A percentile compares a stretch with the other conserved stretches of the same genome.
Conservation (phyloP, 2,329 filamentous ascomycete genomes). For the Trichoderma pleuroti region DNA sequence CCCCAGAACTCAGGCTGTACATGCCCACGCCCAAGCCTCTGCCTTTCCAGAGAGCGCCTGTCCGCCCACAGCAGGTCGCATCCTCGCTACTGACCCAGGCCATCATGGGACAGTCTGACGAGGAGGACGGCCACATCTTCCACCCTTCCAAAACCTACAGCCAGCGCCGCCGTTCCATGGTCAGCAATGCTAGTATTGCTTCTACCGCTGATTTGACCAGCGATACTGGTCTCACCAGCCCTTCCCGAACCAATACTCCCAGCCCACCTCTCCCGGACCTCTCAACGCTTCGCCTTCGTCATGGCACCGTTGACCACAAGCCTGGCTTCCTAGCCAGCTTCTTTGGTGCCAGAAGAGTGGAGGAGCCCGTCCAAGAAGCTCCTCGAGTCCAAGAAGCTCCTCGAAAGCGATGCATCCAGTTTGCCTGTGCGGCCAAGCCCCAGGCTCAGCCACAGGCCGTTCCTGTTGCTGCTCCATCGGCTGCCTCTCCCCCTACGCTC, state of each 20-base stretch:
- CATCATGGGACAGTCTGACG: slow-evolving; percentile 64
- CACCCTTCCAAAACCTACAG: slow-evolving; percentile 36
- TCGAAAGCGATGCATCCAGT: slow-evolving; percentile 87
- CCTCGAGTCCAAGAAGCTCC: slow-evolving; percentile 44
- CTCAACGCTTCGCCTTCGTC: slow-evolving; percentile 42
- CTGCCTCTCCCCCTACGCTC: slow-evolving; percentile 31
- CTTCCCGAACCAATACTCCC: slow-evolving; percentile 79
- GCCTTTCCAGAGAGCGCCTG: slow-evolving; percentile 46
- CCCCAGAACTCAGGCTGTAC: slow-evolving; percentile 60
- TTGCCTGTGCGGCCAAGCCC: slow-evolving; percentile 73
- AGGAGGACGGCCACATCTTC: slow-evolving; percentile 42
- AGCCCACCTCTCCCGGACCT: slow-evolving; percentile 75
- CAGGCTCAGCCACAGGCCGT: slow-evolving; percentile 42
- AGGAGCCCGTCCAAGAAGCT: slow-evolving; percentile 37
- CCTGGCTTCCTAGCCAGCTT: slow-evolving; percentile 27
- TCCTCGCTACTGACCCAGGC: slow-evolving; percentile 86
- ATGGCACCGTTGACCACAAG: slow-evolving; percentile 30
- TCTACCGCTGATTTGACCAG: slow-evolving; percentile 93
- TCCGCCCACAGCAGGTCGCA: slow-evolving; percentile 52
- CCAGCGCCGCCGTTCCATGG: slow-evolving; percentile 60
- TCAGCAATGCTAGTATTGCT: slow-evolving; percentile 74
- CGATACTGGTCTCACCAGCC: slow-evolving; percentile 86
- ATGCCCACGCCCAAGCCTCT: slow-evolving; percentile 36
- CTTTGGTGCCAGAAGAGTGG: slow-evolving; percentile 30
- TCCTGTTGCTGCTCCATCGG: slow-evolving; percentile 17